Evolutionary conservation across 2,329 filamentous ascomycete species (phyloP).

Genomic region (Fusarium sp.): DNA sequence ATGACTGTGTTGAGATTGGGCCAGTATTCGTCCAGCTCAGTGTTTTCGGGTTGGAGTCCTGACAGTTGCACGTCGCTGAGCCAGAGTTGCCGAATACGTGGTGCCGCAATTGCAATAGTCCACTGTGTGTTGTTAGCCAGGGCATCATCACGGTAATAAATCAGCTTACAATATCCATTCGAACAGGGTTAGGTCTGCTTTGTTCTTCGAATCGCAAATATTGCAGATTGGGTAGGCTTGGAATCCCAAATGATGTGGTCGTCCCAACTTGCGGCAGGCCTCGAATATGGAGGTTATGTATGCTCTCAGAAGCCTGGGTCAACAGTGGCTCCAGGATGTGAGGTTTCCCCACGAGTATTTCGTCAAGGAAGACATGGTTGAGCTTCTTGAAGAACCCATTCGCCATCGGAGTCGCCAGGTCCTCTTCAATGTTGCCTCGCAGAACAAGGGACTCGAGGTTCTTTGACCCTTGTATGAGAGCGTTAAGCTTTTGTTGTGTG

Average conservation of each 20-base stretch:
- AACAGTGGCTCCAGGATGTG: constrained; percentile 34
- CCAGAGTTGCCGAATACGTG: constrained; percentile 47
- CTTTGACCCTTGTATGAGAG: constrained; percentile 40
- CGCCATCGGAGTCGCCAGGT: constrained; percentile 34
- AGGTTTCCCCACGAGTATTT: constrained; percentile 27
- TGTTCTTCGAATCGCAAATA: constrained; percentile 43
- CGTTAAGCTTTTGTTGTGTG: constrained; percentile 43
- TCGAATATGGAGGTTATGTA: constrained; percentile 40
- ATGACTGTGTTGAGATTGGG: constrained; percentile 44
- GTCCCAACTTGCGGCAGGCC: constrained; percentile 30
- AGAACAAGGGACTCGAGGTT: constrained; percentile 42
- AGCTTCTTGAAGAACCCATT: constrained; percentile 32
- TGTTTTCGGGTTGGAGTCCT: constrained; percentile 4
- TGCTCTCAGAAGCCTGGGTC: constrained; percentile 28
- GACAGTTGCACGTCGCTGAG: constrained; percentile 42
- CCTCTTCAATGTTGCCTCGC: constrained; percentile 28
- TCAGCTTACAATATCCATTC: constrained; percentile 36
- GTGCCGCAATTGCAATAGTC: constrained; percentile 39
- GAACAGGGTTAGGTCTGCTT: constrained; percentile 24
- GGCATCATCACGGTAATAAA: not conserved
- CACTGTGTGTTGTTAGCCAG: constrained; percentile 37
- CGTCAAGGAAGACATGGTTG: constrained; percentile 33
- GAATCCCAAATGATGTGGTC: constrained; percentile 20
- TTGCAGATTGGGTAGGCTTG: constrained; percentile 43
- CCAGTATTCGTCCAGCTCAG: constrained; percentile 42